Evolutionary conservation across 441 rosid genomes (phyloP).

Genomic region (Aleurites moluccanus): DNA sequence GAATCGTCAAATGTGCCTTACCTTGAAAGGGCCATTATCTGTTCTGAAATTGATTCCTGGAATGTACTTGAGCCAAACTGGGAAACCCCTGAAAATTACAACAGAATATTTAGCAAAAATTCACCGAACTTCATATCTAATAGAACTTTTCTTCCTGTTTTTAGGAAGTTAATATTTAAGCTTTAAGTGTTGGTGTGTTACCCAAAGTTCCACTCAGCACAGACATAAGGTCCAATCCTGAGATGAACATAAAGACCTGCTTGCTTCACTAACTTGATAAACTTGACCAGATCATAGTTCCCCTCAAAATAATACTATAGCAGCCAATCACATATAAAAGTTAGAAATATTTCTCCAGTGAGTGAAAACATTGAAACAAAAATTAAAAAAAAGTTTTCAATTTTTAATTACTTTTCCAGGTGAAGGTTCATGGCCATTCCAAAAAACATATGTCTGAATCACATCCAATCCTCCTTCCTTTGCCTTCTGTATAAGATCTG

Average conservation of each 20-base stretch:
- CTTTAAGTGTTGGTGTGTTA: conserved; percentile 30
- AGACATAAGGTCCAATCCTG: conserved; percentile 94
- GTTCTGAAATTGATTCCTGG: conserved; percentile 95
- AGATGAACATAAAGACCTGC: conserved; percentile 93
- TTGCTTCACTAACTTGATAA: conserved; percentile 73
- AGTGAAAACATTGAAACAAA: not conserved
- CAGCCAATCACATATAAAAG: conserved; percentile 18
- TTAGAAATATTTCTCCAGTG: not conserved
- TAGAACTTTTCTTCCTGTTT: conserved; percentile 18
- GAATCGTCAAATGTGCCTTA: conserved; percentile 35
- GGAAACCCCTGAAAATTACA: conserved; percentile 75
- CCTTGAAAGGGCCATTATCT: conserved; percentile 94
- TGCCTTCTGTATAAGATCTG: conserved; percentile 92
- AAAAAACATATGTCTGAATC: conserved; percentile 96
- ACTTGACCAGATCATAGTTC: conserved; percentile 83
- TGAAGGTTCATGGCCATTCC: conserved; percentile 97
- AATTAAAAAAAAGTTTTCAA: not conserved
- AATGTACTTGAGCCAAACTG: conserved; percentile 97
- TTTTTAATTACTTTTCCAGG: conserved; percentile 67
- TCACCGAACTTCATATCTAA: conserved; percentile 16
- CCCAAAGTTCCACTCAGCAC: conserved; percentile 99
- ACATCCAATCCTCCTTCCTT: conserved; percentile 96
- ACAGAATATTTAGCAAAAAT: conserved; percentile 29
- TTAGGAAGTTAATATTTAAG: not conserved
- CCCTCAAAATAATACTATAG: conserved; percentile 82